Percentiles rank a stretch among this genome's conserved stretches.
Evolutionary conservation across 345 rosid species (phyloP).

Genomic region (Combretum micranthum): DNA sequence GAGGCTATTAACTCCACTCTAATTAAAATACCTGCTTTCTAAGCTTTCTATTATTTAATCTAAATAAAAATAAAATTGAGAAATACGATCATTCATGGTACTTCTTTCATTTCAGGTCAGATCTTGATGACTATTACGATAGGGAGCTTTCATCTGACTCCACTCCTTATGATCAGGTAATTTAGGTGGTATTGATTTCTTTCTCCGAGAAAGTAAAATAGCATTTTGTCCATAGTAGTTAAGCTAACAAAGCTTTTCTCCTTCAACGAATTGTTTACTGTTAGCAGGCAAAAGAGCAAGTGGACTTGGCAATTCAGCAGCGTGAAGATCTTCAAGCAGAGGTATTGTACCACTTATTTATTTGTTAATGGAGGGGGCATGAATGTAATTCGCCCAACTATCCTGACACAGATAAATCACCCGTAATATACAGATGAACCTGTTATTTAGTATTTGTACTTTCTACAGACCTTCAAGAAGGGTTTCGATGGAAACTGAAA

Average conservation of each 20-base stretch:
- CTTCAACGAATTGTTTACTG: not conserved
- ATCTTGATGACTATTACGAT: conserved; percentile 25
- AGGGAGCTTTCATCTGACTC: conserved; percentile 47
- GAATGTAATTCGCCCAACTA: not conserved
- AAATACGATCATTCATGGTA: not conserved
- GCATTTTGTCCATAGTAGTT: not conserved
- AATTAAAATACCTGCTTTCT: not conserved
- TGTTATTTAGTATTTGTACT: no score
- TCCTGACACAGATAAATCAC: no score
- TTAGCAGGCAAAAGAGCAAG: conserved; percentile 49
- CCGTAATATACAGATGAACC: no score
- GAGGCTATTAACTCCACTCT: no score
- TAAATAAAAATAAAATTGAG: no score
- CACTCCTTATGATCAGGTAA: conserved; percentile 46
- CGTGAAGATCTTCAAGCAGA: conserved; percentile 50
- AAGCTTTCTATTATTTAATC: not conserved
- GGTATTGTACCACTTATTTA: conserved; percentile 29
- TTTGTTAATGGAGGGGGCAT: not conserved
- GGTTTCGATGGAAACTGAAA: no score
- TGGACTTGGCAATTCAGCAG: conserved; percentile 40
- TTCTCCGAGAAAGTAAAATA: not conserved
- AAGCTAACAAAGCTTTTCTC: not conserved
- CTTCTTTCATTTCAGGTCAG: conserved; percentile 31
- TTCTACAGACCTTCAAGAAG: no score
- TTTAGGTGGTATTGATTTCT: conserved; percentile 1